Evolutionary conservation across 176 grass and related monocot species (phyloP).

Genomic region (Aegilops tauschii): DNA sequence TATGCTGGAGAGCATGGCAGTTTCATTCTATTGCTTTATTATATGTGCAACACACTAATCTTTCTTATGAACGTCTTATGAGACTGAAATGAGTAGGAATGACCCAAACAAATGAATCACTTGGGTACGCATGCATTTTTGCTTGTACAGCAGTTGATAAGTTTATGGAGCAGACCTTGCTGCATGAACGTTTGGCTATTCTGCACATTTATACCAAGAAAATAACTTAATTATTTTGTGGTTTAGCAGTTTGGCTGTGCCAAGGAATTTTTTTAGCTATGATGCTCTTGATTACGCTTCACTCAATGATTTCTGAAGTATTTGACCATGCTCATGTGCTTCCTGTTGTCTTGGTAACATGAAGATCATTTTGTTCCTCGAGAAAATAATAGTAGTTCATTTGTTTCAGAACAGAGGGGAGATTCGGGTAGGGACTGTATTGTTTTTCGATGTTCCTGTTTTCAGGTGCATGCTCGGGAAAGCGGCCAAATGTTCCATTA

Average conservation of each 20-base stretch:
- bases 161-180: neutral
- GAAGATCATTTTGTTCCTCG: neutral
- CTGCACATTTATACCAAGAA: no score
- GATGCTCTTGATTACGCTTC: neutral
- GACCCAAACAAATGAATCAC: neutral
- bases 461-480: conserved; percentile 10
- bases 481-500: neutral
- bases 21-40: neutral
- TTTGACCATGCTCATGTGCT: neutral
- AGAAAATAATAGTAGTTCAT: neutral
- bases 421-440: conserved; percentile 72
- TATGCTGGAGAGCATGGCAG: neutral
- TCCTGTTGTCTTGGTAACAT: neutral
- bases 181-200: neutral
- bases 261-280: no score
- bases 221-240: no score
- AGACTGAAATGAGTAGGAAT: neutral
- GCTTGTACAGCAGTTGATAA: neutral
- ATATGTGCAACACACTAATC: neutral
- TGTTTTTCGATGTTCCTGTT: conserved; percentile 69
- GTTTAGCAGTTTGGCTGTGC: no score
- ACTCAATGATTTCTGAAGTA: conserved; percentile 4
- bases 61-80: neutral
- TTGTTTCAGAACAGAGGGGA: conserved; percentile 65
- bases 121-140: neutral